Evolutionary conservation across 192 early-diverging fungal species (phyloP), one percentile per base, ranked within the genome.

Genomic region (Haplosporangium gracile): DNA sequence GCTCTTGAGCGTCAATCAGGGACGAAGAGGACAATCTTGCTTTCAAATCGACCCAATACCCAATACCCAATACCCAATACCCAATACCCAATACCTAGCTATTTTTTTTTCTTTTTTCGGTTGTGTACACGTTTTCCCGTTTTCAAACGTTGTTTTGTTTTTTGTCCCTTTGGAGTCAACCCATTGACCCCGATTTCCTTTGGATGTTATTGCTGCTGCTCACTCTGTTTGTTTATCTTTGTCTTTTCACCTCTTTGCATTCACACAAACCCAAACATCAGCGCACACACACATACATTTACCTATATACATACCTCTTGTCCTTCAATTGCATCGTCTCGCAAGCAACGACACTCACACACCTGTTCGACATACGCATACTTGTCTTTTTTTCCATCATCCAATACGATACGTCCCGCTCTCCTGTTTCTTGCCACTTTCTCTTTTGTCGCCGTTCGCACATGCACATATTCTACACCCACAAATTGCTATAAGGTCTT

Each of bases 181-280:
- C 22, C 55, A 24, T 26, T 57, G 60, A 29, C 29, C 60, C 29
- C 26, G 60, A 26, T 65, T 15, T 32, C 26, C 15, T 11, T 65
- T 29, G 26, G 26, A 26, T 60, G 55, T 7, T 11, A 2, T 7
- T 60, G 55, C 55, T 9, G 55, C n/a, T 60, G 55, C 55, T 60
- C 55, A 18, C 55, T n/a, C 4, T 60, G 49, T 51, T 51, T 51
- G 49, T 45, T 45, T 45, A 16, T 51, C 18, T 45, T 20, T 43
- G 42, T 51, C 5, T 20, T 22, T 51, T 2, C 16, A 5, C 16
- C 49, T 20, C 20, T 18, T 51, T 51, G 49, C 15, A 20, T 51
- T 15, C 16, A 51, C 18, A 49, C 47, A 49, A 18, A 49, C 74
- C 74, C 36, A 63, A 39, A 75, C 24, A 55, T 75, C 74, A 57